Evolutionary conservation across 2,329 filamentous ascomycete species (phyloP), one percentile per base, ranked within the genome.

Genomic region (Hypoxylon sp.): DNA sequence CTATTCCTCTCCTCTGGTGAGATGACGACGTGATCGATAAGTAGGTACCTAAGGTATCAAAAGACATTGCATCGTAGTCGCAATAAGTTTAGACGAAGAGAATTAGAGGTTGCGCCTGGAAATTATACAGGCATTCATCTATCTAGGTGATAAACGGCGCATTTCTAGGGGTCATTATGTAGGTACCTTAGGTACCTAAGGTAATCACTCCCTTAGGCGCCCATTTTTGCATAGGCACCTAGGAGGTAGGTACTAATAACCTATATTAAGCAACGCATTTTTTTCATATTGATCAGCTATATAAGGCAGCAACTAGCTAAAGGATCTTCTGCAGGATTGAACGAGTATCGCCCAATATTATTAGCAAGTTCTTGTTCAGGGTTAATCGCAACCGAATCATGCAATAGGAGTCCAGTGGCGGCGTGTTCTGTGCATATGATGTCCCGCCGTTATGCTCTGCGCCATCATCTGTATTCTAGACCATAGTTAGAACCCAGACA

Each of bases 321-420:
- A 12, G 36, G 42, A 42, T 14, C n/a, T 45, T 46, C 59, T 50
- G 16, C n/a, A 28, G 26, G 24, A 14, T 8, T 45, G 22, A 49
- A 12, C 14, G 22, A 45, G 28, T 8, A 36, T 28, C 24, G 33
- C 18, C 26, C 12, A 9, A 45, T 22, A 6, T 20, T 16, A 40
- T 1, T 20, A 11, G 36, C 8, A 40, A 8, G 20, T 40, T 7
- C 11, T 7, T 16, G 16, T 22, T 36, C 26, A 20, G 46, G n/a
- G 24, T 22, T 12, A 20, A 48, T 16, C 28, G n/a, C 14, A 12
- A 16, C n/a, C 28, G 22, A 44, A 26, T 26, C 24, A 26, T 3
- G 51, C 26, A 46, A 46, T 24, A 46, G 44, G 52, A 2, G 4
- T 38, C 20, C 24, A n/a, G 2, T 46, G 16, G 28, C 14, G 14